phyloP scores from a whole-genome alignment of 139 green algal species.

The Diplosphaera chodatii region DNA sequence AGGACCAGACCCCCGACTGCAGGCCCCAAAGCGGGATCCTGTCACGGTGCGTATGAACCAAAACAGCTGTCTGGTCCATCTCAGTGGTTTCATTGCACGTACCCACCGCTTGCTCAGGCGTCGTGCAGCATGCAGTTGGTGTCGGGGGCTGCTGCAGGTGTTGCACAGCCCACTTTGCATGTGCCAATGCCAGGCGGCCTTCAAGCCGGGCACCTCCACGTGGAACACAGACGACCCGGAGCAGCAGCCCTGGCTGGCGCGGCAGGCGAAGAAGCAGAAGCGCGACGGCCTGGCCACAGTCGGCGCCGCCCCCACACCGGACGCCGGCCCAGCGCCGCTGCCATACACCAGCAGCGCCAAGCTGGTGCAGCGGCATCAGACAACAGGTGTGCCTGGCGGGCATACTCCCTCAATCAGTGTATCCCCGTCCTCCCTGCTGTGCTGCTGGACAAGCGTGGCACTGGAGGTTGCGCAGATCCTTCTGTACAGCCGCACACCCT shows the following conservation, averaged over 20 bases:
- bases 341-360: conserved; percentile 24
- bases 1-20: not conserved
- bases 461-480: no score
- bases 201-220: conserved; percentile 79
- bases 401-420: no score
- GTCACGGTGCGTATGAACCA: not conserved
- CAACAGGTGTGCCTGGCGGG: no score
- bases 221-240: conserved; percentile 79
- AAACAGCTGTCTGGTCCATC: no score
- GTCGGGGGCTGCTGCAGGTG: no score
- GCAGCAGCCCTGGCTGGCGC: conserved; percentile 5
- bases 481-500: no score
- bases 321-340: conserved; percentile 12
- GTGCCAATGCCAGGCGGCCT: conserved; percentile 33
- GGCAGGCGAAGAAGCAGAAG: conserved; percentile 3
- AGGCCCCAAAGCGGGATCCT: not conserved
- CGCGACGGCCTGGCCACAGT: not conserved
- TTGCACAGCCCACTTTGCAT: no score
- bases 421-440: no score
- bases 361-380: conserved; percentile 9
- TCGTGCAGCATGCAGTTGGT: no score
- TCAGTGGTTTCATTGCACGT: no score
- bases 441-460: no score
- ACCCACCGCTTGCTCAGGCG: no score
- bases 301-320: not conserved